Base-by-base conservation (phyloP, 176 grass and related monocot genomes). In the Aegilops longissima region DNA sequence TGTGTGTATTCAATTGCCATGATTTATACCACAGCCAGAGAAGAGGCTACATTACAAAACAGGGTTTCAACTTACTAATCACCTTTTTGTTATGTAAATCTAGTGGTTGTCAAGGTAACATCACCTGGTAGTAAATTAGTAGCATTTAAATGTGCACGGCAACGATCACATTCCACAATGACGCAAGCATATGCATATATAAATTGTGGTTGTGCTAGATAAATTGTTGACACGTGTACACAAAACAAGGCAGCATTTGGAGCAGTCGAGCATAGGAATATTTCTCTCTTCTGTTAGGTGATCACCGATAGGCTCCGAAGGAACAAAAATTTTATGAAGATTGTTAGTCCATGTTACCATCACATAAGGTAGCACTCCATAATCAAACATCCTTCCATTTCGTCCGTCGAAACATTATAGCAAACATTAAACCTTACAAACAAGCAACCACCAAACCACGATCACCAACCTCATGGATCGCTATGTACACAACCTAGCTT, bases 351-450 rank as follows among this genome's bases (percentile, higher is more conserved):
- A 75, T 44, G 20, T 29, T 68, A 54, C 21, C 24, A 87, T 16
- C 24, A 66, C 24, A 44, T 3, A 16, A 76, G 44, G 24, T 5
- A 73, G 29, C 8, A 72, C 73, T 83, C 33, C 66, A 66, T 61
- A 5, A 58, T 33, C 38, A 44, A 45, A 10, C 42, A 51, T 52
- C 23, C 66, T 35, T 36, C 33, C 17, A 70, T 70, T 18, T 18
- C 17, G 47, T 76, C 67, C 42, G 21, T 61, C 0, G 29, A 40
- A 56, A 31, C 67, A 23, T 56, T 59, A 44, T 61, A 67, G 31
- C 73, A 65, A 88, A 88, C 77, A 78, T 88, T 91, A 85, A 82
- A 81, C 82, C 82, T 77, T 75, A 29, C 70, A 84, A 87, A 75
- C 45, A 62, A 84, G 47, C 25, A 84, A 67, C 59, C 74, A 86